These are phyloP conservation scores for Alternaria triticina DNA, from an alignment of 2,329 filamentous ascomycete species.

Conservation along the genomic window DNA sequence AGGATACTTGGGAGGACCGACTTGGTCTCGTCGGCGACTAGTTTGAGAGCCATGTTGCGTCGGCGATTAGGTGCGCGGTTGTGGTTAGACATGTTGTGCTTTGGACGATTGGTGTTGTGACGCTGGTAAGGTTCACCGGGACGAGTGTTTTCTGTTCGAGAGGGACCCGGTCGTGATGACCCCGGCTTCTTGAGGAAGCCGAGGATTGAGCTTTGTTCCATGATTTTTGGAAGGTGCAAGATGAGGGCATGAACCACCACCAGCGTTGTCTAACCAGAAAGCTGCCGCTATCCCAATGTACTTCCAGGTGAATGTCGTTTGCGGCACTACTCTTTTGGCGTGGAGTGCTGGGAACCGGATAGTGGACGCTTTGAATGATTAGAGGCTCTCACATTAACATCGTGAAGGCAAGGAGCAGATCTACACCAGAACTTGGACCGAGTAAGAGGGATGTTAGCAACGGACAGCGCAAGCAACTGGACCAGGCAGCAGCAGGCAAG, in stretches of 20 bases:
- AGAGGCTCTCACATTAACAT: not conserved
- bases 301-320: not conserved
- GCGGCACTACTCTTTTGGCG: not conserved
- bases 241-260: too few relatives aligned
- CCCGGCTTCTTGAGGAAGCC: slow-evolving; percentile 22
- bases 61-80: slow-evolving; percentile 23
- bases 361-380: not conserved
- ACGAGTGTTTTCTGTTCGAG: slow-evolving; percentile 15
- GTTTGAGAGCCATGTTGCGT: slow-evolving; percentile 31
- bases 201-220: slow-evolving; percentile 33
- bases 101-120: slow-evolving; percentile 5
- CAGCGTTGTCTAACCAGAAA: not conserved
- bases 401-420: not conserved
- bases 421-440: not conserved
- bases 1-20: slow-evolving; percentile 30
- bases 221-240: slow-evolving; percentile 6
- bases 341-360: not conserved
- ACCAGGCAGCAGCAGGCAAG: slow-evolving; percentile 21
- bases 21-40: slow-evolving; percentile 35
- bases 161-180: slow-evolving; percentile 3
- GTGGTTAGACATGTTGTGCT: not conserved
- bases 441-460: not conserved
- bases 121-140: slow-evolving; percentile 25
- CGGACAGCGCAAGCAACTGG: not conserved
- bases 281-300: not conserved